Conservation (phyloP, 495 filamentous ascomycete species). For the Aspergillus mulundensis region DNA sequence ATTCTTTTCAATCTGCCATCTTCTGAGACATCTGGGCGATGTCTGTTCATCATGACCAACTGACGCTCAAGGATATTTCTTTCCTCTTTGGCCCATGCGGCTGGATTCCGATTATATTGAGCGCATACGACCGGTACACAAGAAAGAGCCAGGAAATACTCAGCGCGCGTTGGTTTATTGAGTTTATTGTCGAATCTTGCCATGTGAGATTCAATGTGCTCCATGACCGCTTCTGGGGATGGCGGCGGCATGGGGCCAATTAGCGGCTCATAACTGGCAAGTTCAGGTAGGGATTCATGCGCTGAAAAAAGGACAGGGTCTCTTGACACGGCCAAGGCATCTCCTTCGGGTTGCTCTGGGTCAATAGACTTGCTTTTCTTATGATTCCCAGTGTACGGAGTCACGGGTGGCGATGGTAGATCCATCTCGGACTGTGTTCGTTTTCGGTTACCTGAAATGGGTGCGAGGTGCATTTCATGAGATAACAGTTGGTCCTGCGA, state of each 20-base stretch:
- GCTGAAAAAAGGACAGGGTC: conserved; percentile 62
- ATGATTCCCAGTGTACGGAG: conserved; percentile 56
- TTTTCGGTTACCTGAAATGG: conserved; percentile 47
- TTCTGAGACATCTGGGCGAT: conserved; percentile 27
- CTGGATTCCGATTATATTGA: conserved; percentile 55
- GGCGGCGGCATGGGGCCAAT: conserved; percentile 49
- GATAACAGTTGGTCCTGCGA: conserved; percentile 27
- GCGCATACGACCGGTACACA: conserved; percentile 63
- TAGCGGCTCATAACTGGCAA: conserved; percentile 50
- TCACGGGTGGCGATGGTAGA: conserved; percentile 68
- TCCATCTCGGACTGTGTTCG: conserved; percentile 48
- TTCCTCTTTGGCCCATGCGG: conserved; percentile 60
- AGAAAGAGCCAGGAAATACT: conserved; percentile 64
- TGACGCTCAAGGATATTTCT: conserved; percentile 53
- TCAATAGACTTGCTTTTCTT: conserved; percentile 45
- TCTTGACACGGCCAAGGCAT: conserved; percentile 33
- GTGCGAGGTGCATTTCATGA: conserved; percentile 44
- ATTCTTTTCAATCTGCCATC: conserved; percentile 44
- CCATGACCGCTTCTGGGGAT: conserved; percentile 52
- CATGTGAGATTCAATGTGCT: conserved; percentile 65
- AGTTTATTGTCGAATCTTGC: conserved; percentile 49
- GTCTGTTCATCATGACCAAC: conserved; percentile 43
- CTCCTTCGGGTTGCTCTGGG: conserved; percentile 38
- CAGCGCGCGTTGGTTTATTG: conserved; percentile 62
- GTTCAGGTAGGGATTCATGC: conserved; percentile 38